A percentile compares a stretch with the other conserved stretches of the same genome.
These are phyloP conservation scores for Punctularia strigosozonata DNA, from an alignment of 768 basidiomycete genomes.

Conservation along the genomic window DNA sequence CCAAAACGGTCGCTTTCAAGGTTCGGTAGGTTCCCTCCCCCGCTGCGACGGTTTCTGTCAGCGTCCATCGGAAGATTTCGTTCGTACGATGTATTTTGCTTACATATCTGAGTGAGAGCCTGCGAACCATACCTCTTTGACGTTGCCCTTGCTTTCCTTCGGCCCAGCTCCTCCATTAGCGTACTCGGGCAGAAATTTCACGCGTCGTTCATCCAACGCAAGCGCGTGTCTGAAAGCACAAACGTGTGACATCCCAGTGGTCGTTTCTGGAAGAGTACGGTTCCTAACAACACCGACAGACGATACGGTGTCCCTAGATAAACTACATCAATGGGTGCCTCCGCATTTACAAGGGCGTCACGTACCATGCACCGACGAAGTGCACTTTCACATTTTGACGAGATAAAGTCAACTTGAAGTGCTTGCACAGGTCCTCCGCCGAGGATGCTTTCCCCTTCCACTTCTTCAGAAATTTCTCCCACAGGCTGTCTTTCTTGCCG, in stretches of 20 bases:
- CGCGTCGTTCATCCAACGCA: conserved; percentile 34
- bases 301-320: conserved; percentile 33
- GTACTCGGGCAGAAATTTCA: conserved; percentile 36
- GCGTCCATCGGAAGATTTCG: no score
- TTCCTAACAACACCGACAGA: conserved; percentile 26
- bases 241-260: conserved; percentile 19
- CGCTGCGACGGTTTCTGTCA: no score
- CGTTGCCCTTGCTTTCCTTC: conserved; percentile 12
- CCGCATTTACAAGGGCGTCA: no score
- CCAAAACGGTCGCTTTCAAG: no score
- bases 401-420: conserved; percentile 26
- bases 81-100: no score
- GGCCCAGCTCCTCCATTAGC: conserved; percentile 16
- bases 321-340: no score
- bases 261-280: conserved; percentile 20
- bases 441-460: no score
- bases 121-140: conserved; percentile 33
- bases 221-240: conserved; percentile 34
- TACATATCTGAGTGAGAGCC: conserved; percentile 29
- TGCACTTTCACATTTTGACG: conserved; percentile 22
- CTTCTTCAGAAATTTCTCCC: no score
- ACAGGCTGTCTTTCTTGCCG: no score
- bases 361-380: conserved; percentile 34
- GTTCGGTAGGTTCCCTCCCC: no score
- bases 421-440: conserved; percentile 6